Evolutionary conservation across 2,329 filamentous ascomycete genomes (phyloP), one percentile per base, ranked within the genome.

Genomic region (Xylariaceae sp.): DNA sequence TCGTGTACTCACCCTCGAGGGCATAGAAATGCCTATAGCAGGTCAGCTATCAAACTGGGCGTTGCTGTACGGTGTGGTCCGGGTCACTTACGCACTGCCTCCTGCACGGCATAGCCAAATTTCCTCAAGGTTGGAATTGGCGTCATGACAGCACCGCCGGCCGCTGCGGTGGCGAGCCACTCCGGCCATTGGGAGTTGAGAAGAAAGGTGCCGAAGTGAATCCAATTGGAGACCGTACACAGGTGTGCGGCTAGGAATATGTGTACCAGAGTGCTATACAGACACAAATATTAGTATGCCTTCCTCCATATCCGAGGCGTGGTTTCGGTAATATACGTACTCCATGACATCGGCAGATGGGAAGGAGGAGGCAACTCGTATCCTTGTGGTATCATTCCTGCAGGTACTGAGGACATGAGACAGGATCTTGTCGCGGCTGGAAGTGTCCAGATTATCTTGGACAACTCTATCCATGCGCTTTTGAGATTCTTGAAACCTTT

Each of bases 381-480:
- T 68, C 56, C 56, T 68, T 58, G 55, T 70, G 46, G 59, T 58
- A 42, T 63, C 62, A 24, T 61, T 62, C 29, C 68, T 70, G 45
- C 72, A 79, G 4, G 70, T 75, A 31, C 68, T 65, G 22, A 85
- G 58, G 2, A 84, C 71, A 37, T 83, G 67, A 9, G 72, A 77
- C 35, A 86, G 60, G 2, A 83, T 68, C 29, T 68, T 69, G 52
- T 86, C 81, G 3, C 77, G 68, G 14, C 61, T 65, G 5, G 66
- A 57, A 16, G 58, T 51, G 18, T 68, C 62, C 13, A 75, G 45
- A 28, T 57, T 65, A 26, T 70, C 65, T 3, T 55, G 48, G 25
- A 67, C 47, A 10, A 68, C 57, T 29, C 60, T 58, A 41, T 63
- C 56, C 13, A 63, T 42, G 17, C 53, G 52, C 39, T 56, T 57